Conservation (phyloP, 148 eudicot species). For the Spergularia bocconei region DNA sequence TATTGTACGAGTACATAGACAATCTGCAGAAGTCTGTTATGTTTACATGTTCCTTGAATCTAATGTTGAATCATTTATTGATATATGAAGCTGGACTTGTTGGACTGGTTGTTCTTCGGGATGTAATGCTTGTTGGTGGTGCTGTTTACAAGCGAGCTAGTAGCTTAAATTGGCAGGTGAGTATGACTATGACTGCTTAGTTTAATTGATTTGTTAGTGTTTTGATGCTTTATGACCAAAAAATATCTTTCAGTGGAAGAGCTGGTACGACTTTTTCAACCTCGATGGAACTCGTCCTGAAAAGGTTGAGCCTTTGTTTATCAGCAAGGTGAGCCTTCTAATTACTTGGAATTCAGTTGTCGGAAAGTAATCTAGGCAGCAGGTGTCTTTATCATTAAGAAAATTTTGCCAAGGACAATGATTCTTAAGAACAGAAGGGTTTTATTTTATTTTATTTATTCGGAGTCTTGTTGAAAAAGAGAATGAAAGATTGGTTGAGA, state of each 20-base stretch:
- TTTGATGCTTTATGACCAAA: constrained; percentile 9
- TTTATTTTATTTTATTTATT: no score
- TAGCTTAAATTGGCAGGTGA: constrained; percentile 73
- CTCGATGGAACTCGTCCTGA: constrained; percentile 66
- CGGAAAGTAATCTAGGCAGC: constrained; percentile 4
- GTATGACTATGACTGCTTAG: constrained; percentile 19
- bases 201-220: background rate
- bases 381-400: background rate
- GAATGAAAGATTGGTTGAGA: background rate
- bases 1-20: background rate
- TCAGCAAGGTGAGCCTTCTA: constrained; percentile 68
- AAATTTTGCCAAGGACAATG: background rate
- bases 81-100: constrained; percentile 79
- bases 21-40: background rate
- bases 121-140: constrained; percentile 84
- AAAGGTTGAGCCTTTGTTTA: constrained; percentile 82
- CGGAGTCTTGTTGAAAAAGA: no score
- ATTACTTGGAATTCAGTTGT: background rate
- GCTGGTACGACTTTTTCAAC: constrained; percentile 80
- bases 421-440: background rate
- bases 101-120: constrained; percentile 79
- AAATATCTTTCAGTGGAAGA: constrained; percentile 60
- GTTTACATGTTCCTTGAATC: background rate
- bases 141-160: constrained; percentile 84
- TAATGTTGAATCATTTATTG: constrained; percentile 10